Evolutionary conservation across 2,329 filamentous ascomycete species (phyloP).

Genomic region (Ophiostoma fasciatum): DNA sequence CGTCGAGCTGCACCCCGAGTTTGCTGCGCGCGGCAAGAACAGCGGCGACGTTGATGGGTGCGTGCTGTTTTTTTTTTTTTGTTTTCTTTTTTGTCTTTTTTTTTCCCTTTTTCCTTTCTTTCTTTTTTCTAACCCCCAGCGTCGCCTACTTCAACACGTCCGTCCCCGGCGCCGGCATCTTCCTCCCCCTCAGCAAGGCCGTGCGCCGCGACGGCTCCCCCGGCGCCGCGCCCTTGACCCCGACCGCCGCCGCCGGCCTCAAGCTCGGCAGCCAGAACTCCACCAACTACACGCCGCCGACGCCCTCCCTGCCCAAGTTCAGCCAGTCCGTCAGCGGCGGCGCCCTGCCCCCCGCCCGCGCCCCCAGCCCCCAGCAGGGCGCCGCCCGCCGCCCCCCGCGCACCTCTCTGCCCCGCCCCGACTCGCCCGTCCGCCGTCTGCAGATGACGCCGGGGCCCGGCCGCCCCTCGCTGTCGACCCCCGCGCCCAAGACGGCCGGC

Average conservation of each 20-base stretch:
- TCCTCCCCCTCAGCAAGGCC: constrained; percentile 74
- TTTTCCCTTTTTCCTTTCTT: neutral
- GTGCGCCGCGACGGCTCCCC: constrained; percentile 46
- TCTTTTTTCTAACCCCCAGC: constrained; percentile 21
- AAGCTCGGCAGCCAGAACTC: constrained; percentile 41
- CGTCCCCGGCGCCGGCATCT: constrained; percentile 74
- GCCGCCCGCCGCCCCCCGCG: constrained; percentile 52
- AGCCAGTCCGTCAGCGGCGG: constrained; percentile 54
- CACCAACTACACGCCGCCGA: constrained; percentile 48
- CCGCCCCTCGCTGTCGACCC: constrained; percentile 41
- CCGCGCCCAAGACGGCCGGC: constrained; percentile 26
- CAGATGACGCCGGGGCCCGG: constrained; percentile 46
- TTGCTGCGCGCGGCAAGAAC: constrained; percentile 78
- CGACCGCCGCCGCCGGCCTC: constrained; percentile 49
- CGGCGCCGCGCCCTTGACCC: constrained; percentile 47
- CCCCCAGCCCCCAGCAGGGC: constrained; percentile 46
- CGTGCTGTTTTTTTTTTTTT: constrained; percentile 16
- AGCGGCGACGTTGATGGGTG: constrained; percentile 92
- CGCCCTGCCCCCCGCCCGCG: constrained; percentile 57
- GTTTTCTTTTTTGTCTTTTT: constrained; percentile 1
- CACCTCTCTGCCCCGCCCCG: constrained; percentile 70
- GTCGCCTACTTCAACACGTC: constrained; percentile 70
- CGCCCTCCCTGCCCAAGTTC: constrained; percentile 58
- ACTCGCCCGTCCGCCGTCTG: constrained; percentile 64
- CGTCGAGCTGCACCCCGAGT: constrained; percentile 73